Evolutionary conservation across 805 yeast species (phyloP), one percentile per base, ranked within the genome.

Genomic region (Candida peoriensis): DNA sequence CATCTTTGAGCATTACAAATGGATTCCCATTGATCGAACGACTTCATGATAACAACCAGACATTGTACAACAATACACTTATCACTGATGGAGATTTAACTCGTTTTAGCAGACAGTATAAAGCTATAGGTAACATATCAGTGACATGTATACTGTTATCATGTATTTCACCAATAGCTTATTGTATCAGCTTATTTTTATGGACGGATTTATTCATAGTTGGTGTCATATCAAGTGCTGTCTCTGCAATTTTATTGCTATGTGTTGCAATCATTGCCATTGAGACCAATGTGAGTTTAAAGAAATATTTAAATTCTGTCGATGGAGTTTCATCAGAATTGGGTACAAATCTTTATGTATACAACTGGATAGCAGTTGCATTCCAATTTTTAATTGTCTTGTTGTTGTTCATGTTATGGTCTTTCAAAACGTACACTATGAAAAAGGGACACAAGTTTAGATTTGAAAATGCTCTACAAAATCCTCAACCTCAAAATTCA

Each of bases 301-400:
- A 23, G 8, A 6, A 7, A 4, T 27, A 19, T 16, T 36, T 36
- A 12, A 25, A 25, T 11, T 19, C 8, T 1, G 25, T 36, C 9
- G 24, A 32, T 4, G 15, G 30, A 7, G 28, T 32, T 18, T 30
- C 32, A 14, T 24, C 33, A 14, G 29, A 32, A 17, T 28, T 19
- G 14, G 39, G 39, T 5, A 34, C 28, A 9, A n/a, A 25, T 13
- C 24, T 36, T 6, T 36, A 23, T 24, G 33, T 32, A 1, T 32
- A 29, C 26, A 36, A 32, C 16, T 32, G 39, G 39, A 19, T 36
- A 4, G 22, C 30, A n/a, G 28, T 31, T 22, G 38, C 38, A 5
- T 30, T 35, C n/a, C 38, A 35, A 19, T 18, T 21, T 4, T 21
- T 36, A 3, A 31, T 32, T 7, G 39, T 36, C 11, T 30, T n/a